Percentiles rank a stretch among this genome's conserved stretches.
phyloP scores from a whole-genome alignment of 2,329 filamentous ascomycete species.

The Nigrograna mackinnonii region DNA sequence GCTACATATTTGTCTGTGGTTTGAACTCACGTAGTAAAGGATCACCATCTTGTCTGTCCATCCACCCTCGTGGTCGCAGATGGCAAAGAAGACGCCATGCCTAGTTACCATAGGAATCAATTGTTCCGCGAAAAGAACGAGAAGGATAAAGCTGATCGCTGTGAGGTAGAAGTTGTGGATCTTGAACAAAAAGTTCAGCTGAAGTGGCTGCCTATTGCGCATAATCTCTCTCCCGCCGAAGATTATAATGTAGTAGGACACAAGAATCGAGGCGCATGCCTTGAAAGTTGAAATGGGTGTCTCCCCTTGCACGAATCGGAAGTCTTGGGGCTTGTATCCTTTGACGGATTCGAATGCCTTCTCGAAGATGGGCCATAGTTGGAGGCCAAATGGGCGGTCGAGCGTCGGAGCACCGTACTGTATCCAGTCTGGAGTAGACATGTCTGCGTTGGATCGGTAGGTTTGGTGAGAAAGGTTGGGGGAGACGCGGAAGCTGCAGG shows the following conservation, averaged over 20 bases:
- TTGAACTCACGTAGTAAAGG: constrained; percentile 85
- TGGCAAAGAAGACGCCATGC: constrained; percentile 83
- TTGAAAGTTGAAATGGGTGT: constrained; percentile 91
- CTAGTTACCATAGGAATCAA: constrained; percentile 80
- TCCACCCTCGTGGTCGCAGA: constrained; percentile 80
- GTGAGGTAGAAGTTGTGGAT: constrained; percentile 97
- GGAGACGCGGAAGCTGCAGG: too few species aligned
- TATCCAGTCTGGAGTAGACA: constrained; percentile 59
- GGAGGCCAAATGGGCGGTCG: constrained; percentile 88
- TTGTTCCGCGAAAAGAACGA: constrained; percentile 89
- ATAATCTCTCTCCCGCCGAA: constrained; percentile 92
- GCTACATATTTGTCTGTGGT: constrained; percentile 39
- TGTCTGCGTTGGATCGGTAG: constrained; percentile 30
- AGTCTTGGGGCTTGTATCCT: constrained; percentile 85
- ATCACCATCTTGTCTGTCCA: constrained; percentile 94
- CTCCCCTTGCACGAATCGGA: constrained; percentile 77
- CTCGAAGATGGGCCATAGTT: constrained; percentile 93
- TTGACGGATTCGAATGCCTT: constrained; percentile 76
- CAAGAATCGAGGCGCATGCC: constrained; percentile 77
- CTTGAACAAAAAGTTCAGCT: constrained; percentile 88
- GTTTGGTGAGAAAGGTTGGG: background rate
- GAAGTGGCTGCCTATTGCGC: constrained; percentile 82
- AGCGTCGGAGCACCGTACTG: constrained; percentile 70
- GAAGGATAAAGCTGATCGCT: constrained; percentile 75
- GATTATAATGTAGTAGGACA: constrained; percentile 90